Conservation (phyloP, 352 stramenopile species). For the Elongisporangium undulatum region DNA sequence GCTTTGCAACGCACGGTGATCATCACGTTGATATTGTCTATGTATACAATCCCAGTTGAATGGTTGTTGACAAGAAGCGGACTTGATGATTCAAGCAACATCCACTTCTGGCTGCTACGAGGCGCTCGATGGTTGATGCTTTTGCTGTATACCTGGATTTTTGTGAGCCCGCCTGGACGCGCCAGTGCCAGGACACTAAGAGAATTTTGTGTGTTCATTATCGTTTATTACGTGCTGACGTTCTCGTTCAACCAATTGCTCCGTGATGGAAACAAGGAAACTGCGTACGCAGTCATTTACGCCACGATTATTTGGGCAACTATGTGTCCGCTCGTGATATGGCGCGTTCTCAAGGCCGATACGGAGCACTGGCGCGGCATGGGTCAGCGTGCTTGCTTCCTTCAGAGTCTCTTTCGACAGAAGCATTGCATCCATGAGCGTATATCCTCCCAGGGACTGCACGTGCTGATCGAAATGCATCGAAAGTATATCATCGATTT, state of each 20-base stretch:
- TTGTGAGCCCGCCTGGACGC: constrained; percentile 27
- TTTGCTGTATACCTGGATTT: constrained; percentile 36
- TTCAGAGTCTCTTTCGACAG: constrained; percentile 29
- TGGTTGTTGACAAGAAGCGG: constrained; percentile 1
- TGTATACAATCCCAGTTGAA: constrained; percentile 23
- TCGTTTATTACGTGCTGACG: constrained; percentile 33
- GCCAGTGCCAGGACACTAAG: constrained; percentile 33
- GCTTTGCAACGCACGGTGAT: constrained; percentile 23
- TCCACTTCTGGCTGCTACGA: not conserved
- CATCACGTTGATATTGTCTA: constrained; percentile 22
- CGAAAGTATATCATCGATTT: constrained; percentile 41
- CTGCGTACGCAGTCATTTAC: constrained; percentile 28
- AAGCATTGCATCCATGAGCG: constrained; percentile 33
- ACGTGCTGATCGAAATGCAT: constrained; percentile 49
- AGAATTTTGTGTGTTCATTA: constrained; percentile 34
- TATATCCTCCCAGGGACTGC: constrained; percentile 38
- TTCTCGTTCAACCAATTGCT: constrained; percentile 31
- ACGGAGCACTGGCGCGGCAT: constrained; percentile 62
- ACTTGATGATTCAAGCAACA: not conserved
- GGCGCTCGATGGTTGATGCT: constrained; percentile 18
- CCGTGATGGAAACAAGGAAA: constrained; percentile 15
- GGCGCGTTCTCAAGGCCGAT: constrained; percentile 44
- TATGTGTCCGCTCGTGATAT: constrained; percentile 29
- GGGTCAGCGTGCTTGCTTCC: constrained; percentile 23
- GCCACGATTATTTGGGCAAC: constrained; percentile 25